These are phyloP conservation scores for Penicillium sclerotigenum DNA, from an alignment of 2,329 filamentous ascomycete genomes.

Conservation along the genomic window DNA sequence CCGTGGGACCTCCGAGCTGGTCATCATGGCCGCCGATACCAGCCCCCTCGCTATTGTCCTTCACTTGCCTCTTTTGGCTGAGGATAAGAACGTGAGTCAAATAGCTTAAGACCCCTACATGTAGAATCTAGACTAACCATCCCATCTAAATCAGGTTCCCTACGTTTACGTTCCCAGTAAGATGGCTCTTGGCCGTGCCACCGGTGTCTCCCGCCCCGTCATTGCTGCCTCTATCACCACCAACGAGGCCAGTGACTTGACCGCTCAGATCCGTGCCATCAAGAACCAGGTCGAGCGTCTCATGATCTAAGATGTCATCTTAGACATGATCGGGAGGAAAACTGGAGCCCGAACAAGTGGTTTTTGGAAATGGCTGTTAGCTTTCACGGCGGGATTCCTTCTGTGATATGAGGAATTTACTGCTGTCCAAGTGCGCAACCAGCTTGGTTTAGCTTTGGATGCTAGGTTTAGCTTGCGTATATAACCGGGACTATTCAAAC, in stretches of 20 bases:
- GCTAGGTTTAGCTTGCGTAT: neutral
- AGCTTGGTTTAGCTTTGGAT: neutral
- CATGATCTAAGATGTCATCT: slow-evolving; percentile 4
- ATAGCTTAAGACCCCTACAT: neutral
- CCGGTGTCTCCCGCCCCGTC: slow-evolving; percentile 82
- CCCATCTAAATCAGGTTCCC: slow-evolving; percentile 37
- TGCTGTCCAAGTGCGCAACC: neutral
- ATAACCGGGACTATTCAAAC: slow-evolving; percentile 4
- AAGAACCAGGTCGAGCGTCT: slow-evolving; percentile 75
- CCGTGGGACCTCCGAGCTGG: slow-evolving; percentile 69
- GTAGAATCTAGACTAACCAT: neutral
- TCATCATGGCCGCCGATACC: slow-evolving; percentile 68
- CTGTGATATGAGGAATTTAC: neutral
- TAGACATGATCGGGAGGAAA: neutral
- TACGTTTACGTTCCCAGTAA: slow-evolving; percentile 73
- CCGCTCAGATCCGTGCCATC: slow-evolving; percentile 78
- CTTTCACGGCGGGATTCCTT: neutral
- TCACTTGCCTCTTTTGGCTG: slow-evolving; percentile 82
- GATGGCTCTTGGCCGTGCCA: slow-evolving; percentile 82
- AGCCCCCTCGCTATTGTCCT: slow-evolving; percentile 82
- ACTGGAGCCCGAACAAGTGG: neutral
- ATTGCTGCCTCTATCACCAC: slow-evolving; percentile 86
- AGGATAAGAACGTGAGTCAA: slow-evolving; percentile 60
- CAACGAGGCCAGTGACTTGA: slow-evolving; percentile 86
- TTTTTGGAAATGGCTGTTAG: neutral